Conservation (phyloP, 371 early-diverging fungal species). For the Thermomucor indicae-seudaticae region DNA sequence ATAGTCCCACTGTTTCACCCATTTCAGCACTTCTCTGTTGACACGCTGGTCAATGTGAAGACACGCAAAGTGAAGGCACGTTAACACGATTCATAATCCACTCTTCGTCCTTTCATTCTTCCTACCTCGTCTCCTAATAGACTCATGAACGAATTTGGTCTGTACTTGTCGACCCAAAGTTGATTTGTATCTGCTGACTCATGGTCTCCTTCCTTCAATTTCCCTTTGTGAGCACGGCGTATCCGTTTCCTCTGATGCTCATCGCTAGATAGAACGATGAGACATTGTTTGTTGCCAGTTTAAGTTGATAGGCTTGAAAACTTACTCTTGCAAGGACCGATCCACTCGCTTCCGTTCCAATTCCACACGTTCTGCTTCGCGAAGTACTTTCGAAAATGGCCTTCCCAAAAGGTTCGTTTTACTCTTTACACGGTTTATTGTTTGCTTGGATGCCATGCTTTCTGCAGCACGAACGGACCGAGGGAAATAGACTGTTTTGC, state of each 20-base stretch:
- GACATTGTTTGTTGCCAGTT: too few species aligned
- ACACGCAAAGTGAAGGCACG: too few species aligned
- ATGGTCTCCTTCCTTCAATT: constrained; percentile 11
- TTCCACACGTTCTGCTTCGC: constrained; percentile 15
- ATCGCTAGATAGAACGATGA: too few species aligned
- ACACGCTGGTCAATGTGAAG: constrained; percentile 44
- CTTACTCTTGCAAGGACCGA: constrained; percentile 9
- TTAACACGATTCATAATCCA: not conserved
- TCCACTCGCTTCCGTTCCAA: not conserved
- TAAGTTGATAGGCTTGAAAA: not conserved
- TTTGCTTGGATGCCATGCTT: constrained; percentile 5
- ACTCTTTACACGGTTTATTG: constrained; percentile 3
- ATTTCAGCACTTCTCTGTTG: constrained; percentile 82
- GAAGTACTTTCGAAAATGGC: constrained; percentile 27
- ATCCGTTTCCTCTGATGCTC: not conserved
- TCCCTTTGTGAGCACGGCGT: constrained; percentile 4
- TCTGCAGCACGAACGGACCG: constrained; percentile 10
- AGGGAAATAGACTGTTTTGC: constrained; percentile 48
- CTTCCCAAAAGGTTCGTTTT: constrained; percentile 15
- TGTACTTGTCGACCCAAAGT: constrained; percentile 93
- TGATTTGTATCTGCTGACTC: constrained; percentile 2
- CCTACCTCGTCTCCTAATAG: constrained; percentile 87
- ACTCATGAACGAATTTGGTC: constrained; percentile 81
- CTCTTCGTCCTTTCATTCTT: not conserved
- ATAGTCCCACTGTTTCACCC: constrained; percentile 96